Evolutionary conservation across 2,329 filamentous ascomycete genomes (phyloP), one percentile per base, ranked within the genome.

Genomic region (Sarocladiaceae sp.): DNA sequence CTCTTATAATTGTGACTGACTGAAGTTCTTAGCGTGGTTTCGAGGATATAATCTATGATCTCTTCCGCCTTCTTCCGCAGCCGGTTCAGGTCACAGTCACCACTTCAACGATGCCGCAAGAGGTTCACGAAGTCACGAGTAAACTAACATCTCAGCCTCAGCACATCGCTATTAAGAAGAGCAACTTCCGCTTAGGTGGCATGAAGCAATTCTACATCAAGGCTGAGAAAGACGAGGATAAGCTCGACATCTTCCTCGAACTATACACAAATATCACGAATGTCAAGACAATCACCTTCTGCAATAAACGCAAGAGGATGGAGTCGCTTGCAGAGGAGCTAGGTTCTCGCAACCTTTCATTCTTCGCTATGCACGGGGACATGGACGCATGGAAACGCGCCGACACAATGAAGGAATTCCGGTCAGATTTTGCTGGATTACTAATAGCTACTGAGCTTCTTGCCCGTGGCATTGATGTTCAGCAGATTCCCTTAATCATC

Each of bases 171-270:
- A 94, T 99, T 77, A 99, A 99, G 88, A 96, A 96, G 85, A 93
- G 95, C 70, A 94, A 99, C 74, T 87, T 99, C 74, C 99, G 94
- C 68, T 90, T 99, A 55, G 94, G 99, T 79, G 94, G 94, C 90
- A 96, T 99, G 71, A 99, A 99, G 84, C 94, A 99, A 75, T 99
- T 97, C 81, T 99, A 97, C 81, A 97, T 99, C 76, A 94, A 94
- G 55, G 94, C 99, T 56, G 94, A 99, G 83, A 97, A 99, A 84
- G 94, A 99, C 75, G 94, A 99, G 71, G 99, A 94, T 94, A 99
- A 99, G 80, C 87, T 99, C 61, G 94, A 99, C 75, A 99, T 94
- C 56, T 90, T 99, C 58, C 97, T 90, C 66, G 94, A 99, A 77
- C 78, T 99, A 63, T 99, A 99, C 82, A 94, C 99, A 80, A 99